Evolutionary conservation across 352 stramenopile species (phyloP).

Genomic region (Phytopythium vexans): DNA sequence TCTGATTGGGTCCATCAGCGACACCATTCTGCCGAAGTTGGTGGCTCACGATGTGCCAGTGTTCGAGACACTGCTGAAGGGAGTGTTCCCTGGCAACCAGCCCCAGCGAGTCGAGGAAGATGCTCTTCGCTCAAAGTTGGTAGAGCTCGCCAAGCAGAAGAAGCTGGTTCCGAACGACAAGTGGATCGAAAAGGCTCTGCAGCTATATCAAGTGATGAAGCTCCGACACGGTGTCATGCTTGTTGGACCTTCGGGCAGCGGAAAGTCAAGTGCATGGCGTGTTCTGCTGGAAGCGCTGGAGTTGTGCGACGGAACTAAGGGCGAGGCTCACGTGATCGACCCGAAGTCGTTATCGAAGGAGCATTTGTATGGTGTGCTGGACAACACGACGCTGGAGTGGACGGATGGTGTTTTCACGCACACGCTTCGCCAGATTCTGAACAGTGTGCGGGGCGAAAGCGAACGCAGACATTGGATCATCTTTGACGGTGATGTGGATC

Average conservation of each 20-base stretch:
- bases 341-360: constrained; percentile 99
- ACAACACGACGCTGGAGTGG: constrained; percentile 99
- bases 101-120: constrained; percentile 86
- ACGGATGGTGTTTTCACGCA: constrained; percentile 99
- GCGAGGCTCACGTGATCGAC: constrained; percentile 98
- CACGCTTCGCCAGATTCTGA: constrained; percentile 94
- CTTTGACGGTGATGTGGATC: constrained; percentile 99
- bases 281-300: constrained; percentile 94
- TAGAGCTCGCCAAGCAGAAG: constrained; percentile 90
- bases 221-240: constrained; percentile 99
- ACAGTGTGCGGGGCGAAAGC: constrained; percentile 97
- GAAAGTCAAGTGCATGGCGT: constrained; percentile 95
- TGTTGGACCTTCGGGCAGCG: constrained; percentile 95
- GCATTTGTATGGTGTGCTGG: constrained; percentile 97
- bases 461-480: constrained; percentile 98
- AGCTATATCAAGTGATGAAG: constrained; percentile 98
- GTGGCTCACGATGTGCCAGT: constrained; percentile 96
- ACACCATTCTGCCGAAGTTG: constrained; percentile 99
- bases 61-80: constrained; percentile 95
- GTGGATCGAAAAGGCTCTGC: constrained; percentile 99
- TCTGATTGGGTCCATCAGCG: constrained; percentile 97
- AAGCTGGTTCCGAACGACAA: constrained; percentile 85
- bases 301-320: constrained; percentile 94
- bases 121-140: constrained; percentile 83
- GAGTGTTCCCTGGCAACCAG: constrained; percentile 95